Base-by-base conservation (phyloP, 2,329 filamentous ascomycete species). In the Cladobotryum mycophilum region DNA sequence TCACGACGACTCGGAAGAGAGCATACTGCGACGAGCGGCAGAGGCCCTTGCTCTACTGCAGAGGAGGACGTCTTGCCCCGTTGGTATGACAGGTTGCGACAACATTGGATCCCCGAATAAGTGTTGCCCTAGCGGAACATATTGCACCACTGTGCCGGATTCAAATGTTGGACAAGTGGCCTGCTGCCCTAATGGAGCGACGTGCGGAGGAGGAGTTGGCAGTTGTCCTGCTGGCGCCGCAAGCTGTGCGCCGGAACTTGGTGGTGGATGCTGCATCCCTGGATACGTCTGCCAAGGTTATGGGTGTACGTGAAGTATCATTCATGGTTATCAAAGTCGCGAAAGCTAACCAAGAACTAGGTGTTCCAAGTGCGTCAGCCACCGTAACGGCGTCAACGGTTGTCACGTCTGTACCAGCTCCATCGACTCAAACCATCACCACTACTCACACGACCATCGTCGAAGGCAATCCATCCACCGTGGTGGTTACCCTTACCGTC, bases 261-360 rank as follows among this genome's bases (percentile, higher is more conserved):
- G 86, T 3, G 87, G 86, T 13, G 88, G 87, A 2, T 92, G 88
- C 62, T 92, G 88, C 63, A 81, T 90, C 11, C 74, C 82, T 0
- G 86, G 85, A 4, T 90, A 81, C 60, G 73, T 79, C 1, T 92
- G 88, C 59, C 73, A 80, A 51, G 83, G 83, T 15, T 71, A 84
- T 51, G 88, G 87, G 20, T 92, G 88, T 84, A 70, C 77, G 75
- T 78, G 53, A 25, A 49, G 13, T n/a, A 18, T 20, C 37, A n/a
- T 40, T 40, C 11, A n/a, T 12, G 14, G 4, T 15, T 15, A 13
- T 13, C 40, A 7, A 8, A 45, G n/a, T 53, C 14, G 43, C 34
- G 15, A 46, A 6, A 14, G 11, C 12, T 18, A 22, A n/a, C 30
- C 41, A 44, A 41, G 25, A 15, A 37, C 14, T 42, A 68, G 67